A percentile compares a stretch with the other conserved stretches of the same genome.
phyloP scores from a whole-genome alignment of 148 eudicot species.

The Selenicereus undatus region DNA sequence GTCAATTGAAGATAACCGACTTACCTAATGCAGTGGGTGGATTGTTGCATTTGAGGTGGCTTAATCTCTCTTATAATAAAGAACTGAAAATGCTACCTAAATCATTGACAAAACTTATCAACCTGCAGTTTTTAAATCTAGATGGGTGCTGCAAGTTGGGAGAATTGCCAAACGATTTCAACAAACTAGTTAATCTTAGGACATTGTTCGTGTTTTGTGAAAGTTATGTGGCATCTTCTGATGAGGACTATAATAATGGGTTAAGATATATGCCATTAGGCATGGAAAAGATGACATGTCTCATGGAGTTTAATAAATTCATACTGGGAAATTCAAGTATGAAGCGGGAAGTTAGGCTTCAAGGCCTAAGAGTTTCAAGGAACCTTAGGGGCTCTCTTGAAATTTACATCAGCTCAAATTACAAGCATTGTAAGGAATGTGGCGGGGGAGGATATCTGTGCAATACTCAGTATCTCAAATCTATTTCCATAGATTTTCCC shows the following conservation, averaged over 20 bases:
- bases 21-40: conserved; percentile 19
- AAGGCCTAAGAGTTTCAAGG: conserved; percentile 6
- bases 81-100: neutral
- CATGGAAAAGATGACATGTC: neutral
- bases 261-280: neutral
- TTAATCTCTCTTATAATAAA: neutral
- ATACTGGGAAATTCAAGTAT: neutral
- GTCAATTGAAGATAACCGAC: neutral
- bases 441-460: neutral
- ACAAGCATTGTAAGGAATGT: neutral
- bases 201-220: neutral
- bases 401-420: neutral
- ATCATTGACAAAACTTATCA: neutral
- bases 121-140: neutral
- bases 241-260: neutral
- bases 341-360: neutral
- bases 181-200: neutral
- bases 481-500: neutral
- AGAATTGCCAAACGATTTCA: neutral
- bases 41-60: conserved; percentile 26
- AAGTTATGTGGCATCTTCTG: neutral
- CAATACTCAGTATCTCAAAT: neutral
- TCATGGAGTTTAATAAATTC: neutral
- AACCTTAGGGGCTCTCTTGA: conserved; percentile 10
- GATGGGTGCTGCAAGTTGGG: neutral